Evolutionary conservation across 2,329 filamentous ascomycete genomes (phyloP), one percentile per base, ranked within the genome.

Genomic region (Calycina herbarum): DNA sequence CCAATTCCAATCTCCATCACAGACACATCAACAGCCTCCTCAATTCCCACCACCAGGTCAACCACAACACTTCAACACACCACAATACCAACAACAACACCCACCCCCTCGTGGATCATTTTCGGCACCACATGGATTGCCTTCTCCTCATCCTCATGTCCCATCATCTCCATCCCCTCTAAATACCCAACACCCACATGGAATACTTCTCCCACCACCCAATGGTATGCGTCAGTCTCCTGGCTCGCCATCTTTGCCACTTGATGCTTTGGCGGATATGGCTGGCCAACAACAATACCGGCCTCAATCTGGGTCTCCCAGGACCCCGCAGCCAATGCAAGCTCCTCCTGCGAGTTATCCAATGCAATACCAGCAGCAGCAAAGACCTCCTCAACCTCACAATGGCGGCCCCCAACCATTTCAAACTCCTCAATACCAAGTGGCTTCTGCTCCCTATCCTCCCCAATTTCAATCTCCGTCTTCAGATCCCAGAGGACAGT

Each of bases 261-360:
- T 74, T 17, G 73, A 76, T 68, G 65, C 71, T 54, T 67, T 76
- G 57, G 72, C 75, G 8, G 74, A 77, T 67, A 62, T 71, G 42
- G 73, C 75, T 31, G 73, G 73, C 2, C 73, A 76, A 64, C 73
- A 76, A 64, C 74, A 76, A 61, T 73, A 74, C 63, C 73, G 75
- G 59, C 67, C 72, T 48, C 58, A 65, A 60, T 70, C 73, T 51
- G 66, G 67, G 56, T 72, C 75, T 57, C 72, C 73, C 20, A 67
- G 69, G 59, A 64, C 70, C 48, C 73, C 72, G 27, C 75, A 73
- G 42, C 65, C 59, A 13, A 38, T 68, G 40, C 59, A 62, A 48
- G 64, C 61, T 42, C 64, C 68, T 33, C 68, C 68, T 54, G 59
- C 38, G 54, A 64, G 59, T 15, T 69, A 68, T 65, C 65, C 66